Base-by-base conservation (phyloP, 306 rosid genomes). In the Castanopsis chinensis region DNA sequence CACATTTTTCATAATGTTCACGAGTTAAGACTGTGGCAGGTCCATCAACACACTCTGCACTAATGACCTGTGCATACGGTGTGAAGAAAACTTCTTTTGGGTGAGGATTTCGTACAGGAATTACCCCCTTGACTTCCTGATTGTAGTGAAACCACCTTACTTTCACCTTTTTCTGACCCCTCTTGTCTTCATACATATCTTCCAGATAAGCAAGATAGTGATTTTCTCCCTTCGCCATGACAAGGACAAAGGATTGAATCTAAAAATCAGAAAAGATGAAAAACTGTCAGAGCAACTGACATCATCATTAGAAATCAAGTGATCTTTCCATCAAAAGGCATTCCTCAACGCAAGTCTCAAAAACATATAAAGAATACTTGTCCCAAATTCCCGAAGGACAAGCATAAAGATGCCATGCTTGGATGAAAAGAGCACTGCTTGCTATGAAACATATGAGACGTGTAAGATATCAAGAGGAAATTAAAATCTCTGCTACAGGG, bases 11-110 rank as follows among this genome's bases (percentile, higher is more conserved):
- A 63, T 86, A 95, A 81, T 95, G 97, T 73, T 93, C 97, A 54
- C 86, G 89, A 69, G 93, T 93, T 75, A 95, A 90, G 79, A 95
- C 93, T 57, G 93, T 84, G 43, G 99, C 92, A 33, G 92, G 89
- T 80, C 99, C 99, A 79, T 95, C 98, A 65, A 95, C 96, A 76
- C 99, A 95, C 87, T 95, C 99, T n/a, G 91, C 96, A 79, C 99
- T 95, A 74, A 95, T 90, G 77, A 93, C 97, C 85, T 95, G 99
- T 33, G 91, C 89, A 86, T 93, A 91, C 8, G 97, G 87, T 12
- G 99, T 95, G 77, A 95, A 93, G 82, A 95, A 95, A 78, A 95
- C 94, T 86, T 95, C 99, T 69, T 89, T 90, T 20, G 99, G 96
- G 84, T 95, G 98, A 82, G 92, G 88, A 82, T 95, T 93, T 74